Evolutionary conservation across 2,329 filamentous ascomycete species (phyloP), one percentile per base, ranked within the genome.

Genomic region (Monosporascus sp.): DNA sequence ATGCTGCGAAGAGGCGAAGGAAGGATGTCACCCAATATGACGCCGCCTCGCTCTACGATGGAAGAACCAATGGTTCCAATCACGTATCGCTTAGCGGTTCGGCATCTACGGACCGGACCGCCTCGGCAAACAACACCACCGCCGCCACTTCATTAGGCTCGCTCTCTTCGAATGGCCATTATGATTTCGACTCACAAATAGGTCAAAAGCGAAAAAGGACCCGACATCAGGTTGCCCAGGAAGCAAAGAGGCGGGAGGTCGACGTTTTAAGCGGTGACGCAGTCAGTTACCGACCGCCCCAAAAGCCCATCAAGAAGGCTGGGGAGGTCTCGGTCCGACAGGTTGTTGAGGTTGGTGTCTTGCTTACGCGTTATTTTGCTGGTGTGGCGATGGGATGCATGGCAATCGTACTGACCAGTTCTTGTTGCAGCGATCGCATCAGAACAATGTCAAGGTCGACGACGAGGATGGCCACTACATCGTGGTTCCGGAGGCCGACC

Each of bases 391-490:
- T 14, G 31, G 11, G 31, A 3, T 5, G 31, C 11, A 25, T 48
- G 9, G 15, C 5, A 27, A 31, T 44, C 31, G 31, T 50, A 25
- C 45, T 59, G 34, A 60, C 59, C 52, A 51, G 51, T 51, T 24
- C 38, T 48, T 8, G 31, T 48, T 48, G 47, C 48, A 62, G 58
- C 59, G 58, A 52, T 57, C 59, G 38, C 54, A 75, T 54, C 81
- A 80, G 57, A 76, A 84, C 59, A 53, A 54, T 25, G 78, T 85
- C 61, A 94, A 95, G 68, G 87, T 94, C 45, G 94, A 99, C 64
- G 94, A 99, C 60, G 91, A 97, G 46, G 94, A 99, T 63, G 94
- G 94, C 5, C 94, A 99, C 71, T 99, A 97, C 67, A 90, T 97
- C 61, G 92, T 99, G 22, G 85, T 89, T 1, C 88, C 92, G 31